Conservation (phyloP, 2,329 filamentous ascomycete genomes). For the Zasmidium citrigriseum region DNA sequence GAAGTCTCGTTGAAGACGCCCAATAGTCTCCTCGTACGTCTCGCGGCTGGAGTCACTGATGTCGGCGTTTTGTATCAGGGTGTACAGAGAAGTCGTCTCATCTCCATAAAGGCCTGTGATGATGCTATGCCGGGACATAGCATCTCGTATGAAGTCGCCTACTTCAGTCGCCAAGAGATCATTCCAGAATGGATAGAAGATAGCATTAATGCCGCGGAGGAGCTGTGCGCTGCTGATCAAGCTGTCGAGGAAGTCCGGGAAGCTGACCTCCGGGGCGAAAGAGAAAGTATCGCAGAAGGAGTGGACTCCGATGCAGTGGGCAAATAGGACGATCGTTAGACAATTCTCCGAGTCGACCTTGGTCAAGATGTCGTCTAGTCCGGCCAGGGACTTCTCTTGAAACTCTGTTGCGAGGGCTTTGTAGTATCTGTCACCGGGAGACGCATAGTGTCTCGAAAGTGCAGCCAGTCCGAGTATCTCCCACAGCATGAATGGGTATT, state of each 20-base stretch:
- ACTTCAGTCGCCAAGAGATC: neutral
- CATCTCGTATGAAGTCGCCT: neutral
- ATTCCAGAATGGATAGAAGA: neutral
- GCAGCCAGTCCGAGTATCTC: neutral
- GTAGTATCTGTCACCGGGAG: neutral
- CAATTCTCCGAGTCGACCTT: neutral
- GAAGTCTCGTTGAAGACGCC: neutral
- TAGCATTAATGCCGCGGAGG: neutral
- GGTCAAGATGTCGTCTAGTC: neutral
- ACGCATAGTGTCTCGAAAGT: neutral
- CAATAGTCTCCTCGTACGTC: neutral
- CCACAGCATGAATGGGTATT: neutral
- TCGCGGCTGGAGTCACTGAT: neutral
- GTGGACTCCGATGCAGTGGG: neutral
- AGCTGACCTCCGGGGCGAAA: neutral
- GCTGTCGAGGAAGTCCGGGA: neutral
- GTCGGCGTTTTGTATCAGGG: neutral
- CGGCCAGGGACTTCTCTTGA: neutral
- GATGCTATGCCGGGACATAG: neutral
- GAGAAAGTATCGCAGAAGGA: neutral
- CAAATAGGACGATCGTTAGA: neutral
- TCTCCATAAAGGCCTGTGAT: neutral
- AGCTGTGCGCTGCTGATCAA: neutral
- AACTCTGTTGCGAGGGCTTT: neutral
- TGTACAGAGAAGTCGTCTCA: neutral